Conservation (phyloP, 2,329 filamentous ascomycete genomes). For the Gyromitra esculenta region DNA sequence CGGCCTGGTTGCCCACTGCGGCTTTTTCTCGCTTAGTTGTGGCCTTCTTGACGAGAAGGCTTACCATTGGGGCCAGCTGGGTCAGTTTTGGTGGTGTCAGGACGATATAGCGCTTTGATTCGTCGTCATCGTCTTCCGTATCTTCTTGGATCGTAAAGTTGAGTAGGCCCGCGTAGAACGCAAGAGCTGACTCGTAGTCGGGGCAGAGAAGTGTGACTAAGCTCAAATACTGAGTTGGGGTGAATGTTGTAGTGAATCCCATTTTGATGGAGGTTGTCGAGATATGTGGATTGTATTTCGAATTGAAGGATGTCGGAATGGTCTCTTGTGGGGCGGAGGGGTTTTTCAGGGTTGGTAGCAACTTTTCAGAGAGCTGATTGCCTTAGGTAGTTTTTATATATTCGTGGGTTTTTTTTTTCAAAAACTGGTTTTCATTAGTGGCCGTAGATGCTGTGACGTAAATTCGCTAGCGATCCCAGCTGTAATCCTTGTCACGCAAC, state of each 20-base stretch:
- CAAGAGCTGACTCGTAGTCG: slow-evolving; percentile 31
- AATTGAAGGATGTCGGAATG: not conserved
- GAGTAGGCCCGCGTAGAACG: slow-evolving; percentile 44
- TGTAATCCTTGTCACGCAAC: slow-evolving; percentile 24
- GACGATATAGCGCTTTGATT: slow-evolving; percentile 32
- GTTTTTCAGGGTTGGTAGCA: not conserved
- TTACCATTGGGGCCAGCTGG: slow-evolving; percentile 32
- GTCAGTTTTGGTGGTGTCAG: slow-evolving; percentile 35
- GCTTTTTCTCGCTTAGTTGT: slow-evolving; percentile 11
- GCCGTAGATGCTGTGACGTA: slow-evolving; percentile 25
- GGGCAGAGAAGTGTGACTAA: slow-evolving; percentile 44
- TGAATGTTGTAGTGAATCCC: slow-evolving; percentile 30
- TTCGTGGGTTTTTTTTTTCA: too few species aligned
- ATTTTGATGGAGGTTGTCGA: slow-evolving; percentile 1
- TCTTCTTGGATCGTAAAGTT: slow-evolving; percentile 43
- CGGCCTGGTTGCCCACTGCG: slow-evolving; percentile 34
- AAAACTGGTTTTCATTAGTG: slow-evolving; percentile 34
- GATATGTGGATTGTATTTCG: not conserved
- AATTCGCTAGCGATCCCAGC: slow-evolving; percentile 1
- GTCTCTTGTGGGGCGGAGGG: not conserved
- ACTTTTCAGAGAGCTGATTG: not conserved
- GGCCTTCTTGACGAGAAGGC: slow-evolving; percentile 29
- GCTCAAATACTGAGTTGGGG: slow-evolving; percentile 41
- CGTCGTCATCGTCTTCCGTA: slow-evolving; percentile 15
- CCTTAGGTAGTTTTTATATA: slow-evolving; percentile 25